Conservation (phyloP, 2,329 filamentous ascomycete genomes). For the Mycogone perniciosa region DNA sequence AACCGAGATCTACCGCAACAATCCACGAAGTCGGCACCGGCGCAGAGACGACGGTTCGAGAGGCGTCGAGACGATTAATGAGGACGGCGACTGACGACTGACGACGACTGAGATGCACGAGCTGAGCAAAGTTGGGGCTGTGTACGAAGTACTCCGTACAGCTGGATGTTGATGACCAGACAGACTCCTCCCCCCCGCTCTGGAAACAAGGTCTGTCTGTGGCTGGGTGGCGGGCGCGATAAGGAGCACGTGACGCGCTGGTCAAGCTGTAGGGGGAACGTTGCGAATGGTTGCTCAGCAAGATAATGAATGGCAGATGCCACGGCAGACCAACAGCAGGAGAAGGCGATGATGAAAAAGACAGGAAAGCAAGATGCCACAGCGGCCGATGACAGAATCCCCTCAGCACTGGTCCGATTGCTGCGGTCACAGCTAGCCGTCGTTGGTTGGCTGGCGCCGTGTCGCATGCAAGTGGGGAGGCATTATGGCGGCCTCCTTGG, state of each 20-base stretch:
- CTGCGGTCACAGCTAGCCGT: conserved; percentile 3
- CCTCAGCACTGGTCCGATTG: neutral
- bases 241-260: conserved; percentile 9
- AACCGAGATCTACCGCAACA: neutral
- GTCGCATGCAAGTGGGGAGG: neutral
- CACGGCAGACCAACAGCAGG: neutral
- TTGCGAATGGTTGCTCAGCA: neutral
- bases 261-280: no score
- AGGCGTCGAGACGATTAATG: conserved; percentile 9
- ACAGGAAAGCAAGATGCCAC: neutral
- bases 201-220: neutral
- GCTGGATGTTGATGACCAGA: neutral
- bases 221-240: conserved; percentile 11
- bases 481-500: conserved; percentile 6
- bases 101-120: conserved; percentile 7
- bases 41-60: conserved; percentile 1
- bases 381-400: neutral
- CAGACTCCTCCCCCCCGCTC: conserved; percentile 10
- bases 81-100: conserved; percentile 9
- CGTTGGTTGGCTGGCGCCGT: conserved; percentile 1
- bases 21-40: neutral
- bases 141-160: neutral
- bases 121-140: conserved; percentile 13
- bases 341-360: conserved; percentile 8
- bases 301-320: conserved; percentile 1